These are phyloP conservation scores for Trichoderma reesei DNA, from an alignment of 495 filamentous ascomycete genomes.

Conservation along the genomic window DNA sequence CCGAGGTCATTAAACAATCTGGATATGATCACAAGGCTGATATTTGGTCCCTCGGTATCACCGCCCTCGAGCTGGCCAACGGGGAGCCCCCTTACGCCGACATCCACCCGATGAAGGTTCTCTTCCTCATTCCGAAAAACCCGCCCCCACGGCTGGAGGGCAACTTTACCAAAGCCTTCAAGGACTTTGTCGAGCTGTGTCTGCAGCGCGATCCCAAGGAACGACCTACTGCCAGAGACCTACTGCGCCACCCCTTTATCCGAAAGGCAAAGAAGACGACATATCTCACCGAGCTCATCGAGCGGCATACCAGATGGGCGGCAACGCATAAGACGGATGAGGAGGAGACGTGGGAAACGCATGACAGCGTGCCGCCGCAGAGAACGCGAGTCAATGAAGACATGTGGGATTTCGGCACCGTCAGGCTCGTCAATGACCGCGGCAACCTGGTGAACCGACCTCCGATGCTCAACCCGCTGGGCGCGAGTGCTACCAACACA, in stretches of 20 bases:
- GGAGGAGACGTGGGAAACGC: constrained; percentile 42
- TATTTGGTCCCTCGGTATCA: constrained; percentile 98
- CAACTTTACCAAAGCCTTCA: constrained; percentile 81
- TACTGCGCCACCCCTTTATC: constrained; percentile 85
- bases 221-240: constrained; percentile 74
- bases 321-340: constrained; percentile 59
- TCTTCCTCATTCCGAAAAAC: constrained; percentile 96
- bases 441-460: constrained; percentile 35
- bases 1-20: constrained; percentile 96
- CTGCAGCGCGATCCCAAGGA: constrained; percentile 80
- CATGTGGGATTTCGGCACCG: constrained; percentile 94
- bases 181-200: constrained; percentile 86
- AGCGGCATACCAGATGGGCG: constrained; percentile 79
- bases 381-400: constrained; percentile 54
- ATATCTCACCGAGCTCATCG: constrained; percentile 86
- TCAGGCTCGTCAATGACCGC: constrained; percentile 57
- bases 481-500: constrained; percentile 61
- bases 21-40: constrained; percentile 98
- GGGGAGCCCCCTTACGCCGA: constrained; percentile 94
- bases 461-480: constrained; percentile 56
- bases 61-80: constrained; percentile 82
- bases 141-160: constrained; percentile 74
- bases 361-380: constrained; percentile 20
- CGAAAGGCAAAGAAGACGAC: constrained; percentile 81
- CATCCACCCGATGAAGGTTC: constrained; percentile 97